Percentiles rank a stretch among this genome's conserved stretches.
Conservation (phyloP, 2,329 filamentous ascomycete genomes). For the Xylariaceae sp. region DNA sequence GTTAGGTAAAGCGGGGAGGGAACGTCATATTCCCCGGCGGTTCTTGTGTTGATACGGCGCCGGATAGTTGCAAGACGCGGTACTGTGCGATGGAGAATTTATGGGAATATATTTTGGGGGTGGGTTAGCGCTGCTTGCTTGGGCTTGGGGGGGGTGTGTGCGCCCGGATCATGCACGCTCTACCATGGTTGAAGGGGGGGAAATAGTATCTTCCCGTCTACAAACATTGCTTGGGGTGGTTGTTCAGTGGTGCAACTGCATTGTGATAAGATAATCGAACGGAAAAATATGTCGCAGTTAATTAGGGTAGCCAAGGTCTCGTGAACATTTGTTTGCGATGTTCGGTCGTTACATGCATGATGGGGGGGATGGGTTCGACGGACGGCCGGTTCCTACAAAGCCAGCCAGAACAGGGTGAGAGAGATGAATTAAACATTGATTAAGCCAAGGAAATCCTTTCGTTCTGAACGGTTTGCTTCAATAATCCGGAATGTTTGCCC, state of each 20-base stretch:
- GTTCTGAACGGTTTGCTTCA: too few relatives aligned
- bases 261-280: not conserved
- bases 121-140: not conserved
- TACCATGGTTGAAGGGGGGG: not conserved
- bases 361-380: too few relatives aligned
- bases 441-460: too few relatives aligned
- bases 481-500: too few relatives aligned
- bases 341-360: too few relatives aligned
- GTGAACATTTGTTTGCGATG: too few relatives aligned
- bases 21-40: not conserved
- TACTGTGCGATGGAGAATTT: constrained; percentile 1
- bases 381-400: too few relatives aligned
- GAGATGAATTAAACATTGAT: too few relatives aligned
- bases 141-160: not conserved
- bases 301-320: too few relatives aligned
- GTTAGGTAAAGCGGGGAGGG: not conserved
- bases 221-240: not conserved
- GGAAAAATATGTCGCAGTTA: not conserved
- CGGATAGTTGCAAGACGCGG: constrained; percentile 1
- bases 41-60: not conserved
- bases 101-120: not conserved
- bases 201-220: too few relatives aligned
- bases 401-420: too few relatives aligned
- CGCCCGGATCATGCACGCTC: not conserved
- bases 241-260: not conserved